Evolutionary conservation across 139 green algal genomes (phyloP), one percentile per base, ranked within the genome.

Genomic region (Tetraselmis chui): DNA sequence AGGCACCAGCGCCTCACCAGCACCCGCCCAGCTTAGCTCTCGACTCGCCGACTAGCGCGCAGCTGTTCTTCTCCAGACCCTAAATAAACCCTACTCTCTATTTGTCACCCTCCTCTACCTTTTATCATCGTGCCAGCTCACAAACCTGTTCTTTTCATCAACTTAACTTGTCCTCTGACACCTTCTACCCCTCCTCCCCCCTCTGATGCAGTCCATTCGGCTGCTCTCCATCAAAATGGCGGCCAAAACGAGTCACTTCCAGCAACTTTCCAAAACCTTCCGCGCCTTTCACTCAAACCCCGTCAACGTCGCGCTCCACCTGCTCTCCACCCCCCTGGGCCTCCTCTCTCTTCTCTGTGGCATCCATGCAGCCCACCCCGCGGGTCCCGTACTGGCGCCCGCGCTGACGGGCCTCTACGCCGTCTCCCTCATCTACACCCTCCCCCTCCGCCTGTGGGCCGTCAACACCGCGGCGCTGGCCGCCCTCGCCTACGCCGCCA

Each of bases 231-330:
- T n/a, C n/a, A n/a, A n/a, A n/a, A n/a, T n/a, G n/a, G n/a, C 45
- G 11, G 45, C 45, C 11, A 67, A 67, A 18, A 83, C 79, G 79
- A 80, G 25, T 23, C 28, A 75, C 27, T 85, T 85, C 77, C 30
- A 29, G 28, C 76, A 79, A 25, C 5, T 80, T 29, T 67, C 79
- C 25, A 27, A 2, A 23, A 26, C 67, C 0, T 86, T 86, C 79
- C 59, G 67, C 0, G 1, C 32, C 28, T 83, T 32, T 32, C 83
- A 86, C 27, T 59, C 27, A 23, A 86, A 86, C 75, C 75, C 78
- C 25, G 58, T 86, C 11, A 86, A 86, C 59, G 83, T 83, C 1
- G 59, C 74, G 23, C 74, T 83, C 59, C 83, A 86, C 83, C n/a
- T 86, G 83, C 30, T 86, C 0, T 83, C 83, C 11, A 86, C 83